Evolutionary conservation across 345 rosid genomes (phyloP), one percentile per base, ranked within the genome.

Genomic region (Corymbia maculata): DNA sequence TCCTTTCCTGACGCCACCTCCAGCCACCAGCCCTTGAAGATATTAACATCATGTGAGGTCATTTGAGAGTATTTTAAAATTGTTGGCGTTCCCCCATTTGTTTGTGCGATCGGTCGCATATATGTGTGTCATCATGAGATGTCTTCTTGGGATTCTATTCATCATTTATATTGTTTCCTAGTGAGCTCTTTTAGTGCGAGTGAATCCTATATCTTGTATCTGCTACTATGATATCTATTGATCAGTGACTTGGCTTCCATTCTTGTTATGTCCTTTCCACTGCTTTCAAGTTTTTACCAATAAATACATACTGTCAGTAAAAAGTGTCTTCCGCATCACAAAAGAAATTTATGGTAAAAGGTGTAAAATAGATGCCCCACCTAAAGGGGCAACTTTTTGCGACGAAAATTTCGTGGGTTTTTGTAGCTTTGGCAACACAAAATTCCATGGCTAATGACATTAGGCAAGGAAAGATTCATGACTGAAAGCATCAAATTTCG

Each of bases 1-100:
- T 44, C 94, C 91, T 4, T 88, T 93, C 88, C 42, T 92, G 51
- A 61, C 92, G 5, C 93, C 92, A 24, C 89, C 91, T 22, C 92
- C 91, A 32, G 85, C 90, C 47, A 88, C 85, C 51, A 87, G 86
- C 80, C 89, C 93, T 61, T 91, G 88, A 89, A 52, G 24, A 5
- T 61, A 28, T 49, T 66, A 9, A 5, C 24, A 87, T n/a, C 75
- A 64, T 2, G 19, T 64, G 75, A n/a, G 42, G 75, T 64, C 75
- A 17, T 9, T 6, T 64, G 17, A 64, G 75, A 64, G 42, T 14
- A 64, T 64, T 64, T 64, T n/a, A 1, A 64, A 64, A 3, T 64
- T 64, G 75, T 64, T 64, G 75, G 75, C 19, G 42, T n/a, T 14
- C 5, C 42, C 36, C 75, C 75, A n/a, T 64, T 6, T n/a, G 42